A percentile compares a stretch with the other conserved stretches of the same genome.
Evolutionary conservation across 1,284 basidiomycete species (phyloP).

Genomic region (Omphalotus olearius): DNA sequence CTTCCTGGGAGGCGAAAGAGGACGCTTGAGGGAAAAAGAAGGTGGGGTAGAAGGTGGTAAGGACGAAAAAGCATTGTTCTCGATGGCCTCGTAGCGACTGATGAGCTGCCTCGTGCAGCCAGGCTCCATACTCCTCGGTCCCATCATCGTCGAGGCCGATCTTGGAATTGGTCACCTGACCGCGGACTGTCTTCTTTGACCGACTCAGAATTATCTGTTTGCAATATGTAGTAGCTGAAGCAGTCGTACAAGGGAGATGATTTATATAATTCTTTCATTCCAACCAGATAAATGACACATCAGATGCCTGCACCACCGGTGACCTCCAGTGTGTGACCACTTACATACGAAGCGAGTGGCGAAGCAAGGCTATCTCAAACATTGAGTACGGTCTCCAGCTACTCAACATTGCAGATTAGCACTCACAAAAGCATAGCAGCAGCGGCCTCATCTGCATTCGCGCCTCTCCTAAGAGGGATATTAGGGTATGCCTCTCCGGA

Average conservation of each 20-base stretch:
- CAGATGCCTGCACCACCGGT: slow-evolving; percentile 74
- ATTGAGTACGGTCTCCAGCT: not conserved
- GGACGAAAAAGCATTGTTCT: not conserved
- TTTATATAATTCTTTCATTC: not conserved
- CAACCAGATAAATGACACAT: not conserved
- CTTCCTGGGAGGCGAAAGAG: slow-evolving; percentile 15
- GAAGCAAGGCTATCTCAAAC: slow-evolving; percentile 55
- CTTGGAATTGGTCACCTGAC: no score
- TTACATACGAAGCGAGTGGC: slow-evolving; percentile 76
- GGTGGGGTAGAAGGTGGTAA: slow-evolving; percentile 21
- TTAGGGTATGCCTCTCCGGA: slow-evolving; percentile 37
- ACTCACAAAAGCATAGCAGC: slow-evolving; percentile 68
- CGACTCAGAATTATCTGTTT: no score
- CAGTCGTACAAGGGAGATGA: not conserved
- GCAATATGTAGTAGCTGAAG: no score
- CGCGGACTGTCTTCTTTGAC: no score
- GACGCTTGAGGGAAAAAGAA: slow-evolving; percentile 14
- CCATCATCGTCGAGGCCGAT: no score
- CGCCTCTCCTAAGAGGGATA: slow-evolving; percentile 78
- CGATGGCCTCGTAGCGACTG: no score
- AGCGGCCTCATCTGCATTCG: slow-evolving; percentile 74
- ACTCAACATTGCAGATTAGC: not conserved
- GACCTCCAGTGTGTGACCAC: slow-evolving; percentile 79
- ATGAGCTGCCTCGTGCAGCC: no score
- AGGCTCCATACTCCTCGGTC: no score